Percentiles rank a stretch among this genome's conserved stretches.
phyloP scores from a whole-genome alignment of 345 rosid genomes.

The Boechera retrofracta region DNA sequence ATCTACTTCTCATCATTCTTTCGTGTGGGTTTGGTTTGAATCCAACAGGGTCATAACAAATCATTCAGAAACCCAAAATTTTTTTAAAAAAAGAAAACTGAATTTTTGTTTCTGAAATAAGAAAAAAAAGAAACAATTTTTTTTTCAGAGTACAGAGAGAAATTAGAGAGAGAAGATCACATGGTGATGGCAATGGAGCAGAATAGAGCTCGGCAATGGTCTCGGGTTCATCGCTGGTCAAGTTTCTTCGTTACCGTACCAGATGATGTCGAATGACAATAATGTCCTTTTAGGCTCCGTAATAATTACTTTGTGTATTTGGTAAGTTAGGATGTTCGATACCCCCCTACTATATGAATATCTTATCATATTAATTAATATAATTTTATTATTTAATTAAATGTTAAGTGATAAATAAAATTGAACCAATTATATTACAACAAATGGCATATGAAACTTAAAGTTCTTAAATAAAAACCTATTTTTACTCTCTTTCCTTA shows the following conservation, averaged over 20 bases:
- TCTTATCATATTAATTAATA: no score
- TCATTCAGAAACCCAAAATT: not conserved
- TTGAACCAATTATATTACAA: no score
- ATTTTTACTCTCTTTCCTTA: no score
- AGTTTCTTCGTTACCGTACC: conserved; percentile 22
- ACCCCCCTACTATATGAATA: no score
- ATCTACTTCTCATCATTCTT: conserved; percentile 44
- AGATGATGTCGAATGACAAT: conserved; percentile 31
- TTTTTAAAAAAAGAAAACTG: not conserved
- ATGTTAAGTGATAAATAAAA: no score
- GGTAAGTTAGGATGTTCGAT: conserved; percentile 24
- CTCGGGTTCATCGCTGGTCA: conserved; percentile 54
- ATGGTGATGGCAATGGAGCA: conserved; percentile 50
- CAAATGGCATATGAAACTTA: no score
- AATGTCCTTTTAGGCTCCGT: conserved; percentile 30
- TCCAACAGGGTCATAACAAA: conserved; percentile 31
- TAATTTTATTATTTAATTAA: no score
- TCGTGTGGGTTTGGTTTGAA: conserved; percentile 45
- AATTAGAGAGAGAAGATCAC: conserved; percentile 39
- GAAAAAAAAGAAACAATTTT: no score
- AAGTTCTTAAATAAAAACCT: no score
- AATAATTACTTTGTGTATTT: conserved; percentile 6
- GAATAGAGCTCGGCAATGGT: conserved; percentile 51
- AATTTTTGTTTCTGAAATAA: not conserved
- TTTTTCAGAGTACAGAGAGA: conserved; percentile 12